These are phyloP conservation scores for Aspergillus niger DNA, from an alignment of 2,329 filamentous ascomycete genomes.

Conservation along the genomic window DNA sequence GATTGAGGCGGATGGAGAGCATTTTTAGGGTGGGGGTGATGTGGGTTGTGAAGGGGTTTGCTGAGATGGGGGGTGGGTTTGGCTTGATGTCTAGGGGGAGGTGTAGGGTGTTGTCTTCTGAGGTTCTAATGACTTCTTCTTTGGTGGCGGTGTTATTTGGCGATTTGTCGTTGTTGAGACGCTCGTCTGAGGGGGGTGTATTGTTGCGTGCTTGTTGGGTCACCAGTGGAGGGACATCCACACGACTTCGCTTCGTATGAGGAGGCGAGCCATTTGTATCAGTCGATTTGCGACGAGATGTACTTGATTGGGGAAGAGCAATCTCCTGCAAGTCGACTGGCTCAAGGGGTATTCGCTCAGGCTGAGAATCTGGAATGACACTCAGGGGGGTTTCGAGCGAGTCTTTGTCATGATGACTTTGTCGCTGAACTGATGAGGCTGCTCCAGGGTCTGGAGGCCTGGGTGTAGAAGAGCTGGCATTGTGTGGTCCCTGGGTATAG, in stretches of 20 bases:
- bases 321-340: constrained; percentile 8
- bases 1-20: constrained; percentile 56
- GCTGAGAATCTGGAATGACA: constrained; percentile 45
- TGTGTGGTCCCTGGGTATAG: not conserved
- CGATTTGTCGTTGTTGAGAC: not conserved
- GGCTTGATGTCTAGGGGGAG: constrained; percentile 53
- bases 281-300: not conserved
- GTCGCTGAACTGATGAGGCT: not conserved
- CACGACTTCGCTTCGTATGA: constrained; percentile 18
- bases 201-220: not conserved
- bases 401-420: constrained; percentile 14
- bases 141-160: not conserved
- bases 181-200: not conserved
- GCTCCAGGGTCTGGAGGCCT: not conserved
- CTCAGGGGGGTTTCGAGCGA: constrained; percentile 40
- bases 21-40: constrained; percentile 59
- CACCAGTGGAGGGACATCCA: constrained; percentile 2
- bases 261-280: not conserved
- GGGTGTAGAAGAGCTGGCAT: not conserved
- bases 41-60: constrained; percentile 52
- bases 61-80: constrained; percentile 56
- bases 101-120: not conserved
- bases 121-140: not conserved
- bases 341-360: constrained; percentile 15
- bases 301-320: not conserved